Conservation (phyloP, 441 rosid genomes). For the Oxalis stricta region DNA sequence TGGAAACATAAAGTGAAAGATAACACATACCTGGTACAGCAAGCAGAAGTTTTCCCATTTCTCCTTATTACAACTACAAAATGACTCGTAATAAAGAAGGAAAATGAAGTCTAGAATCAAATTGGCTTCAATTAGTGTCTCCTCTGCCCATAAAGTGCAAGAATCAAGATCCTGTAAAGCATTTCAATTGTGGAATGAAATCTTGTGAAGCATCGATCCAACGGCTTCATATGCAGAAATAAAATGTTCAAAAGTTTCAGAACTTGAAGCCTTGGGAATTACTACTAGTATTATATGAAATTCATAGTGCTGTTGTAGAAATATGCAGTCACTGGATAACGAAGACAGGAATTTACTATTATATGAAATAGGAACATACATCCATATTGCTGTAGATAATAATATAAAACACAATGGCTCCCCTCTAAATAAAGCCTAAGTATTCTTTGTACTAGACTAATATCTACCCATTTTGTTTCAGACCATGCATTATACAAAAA, state of each 20-base stretch:
- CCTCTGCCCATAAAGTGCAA: constrained; percentile 94
- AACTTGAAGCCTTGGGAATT: neutral
- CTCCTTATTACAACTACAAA: constrained; percentile 64
- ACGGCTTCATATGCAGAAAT: constrained; percentile 4
- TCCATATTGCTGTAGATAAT: too few species aligned
- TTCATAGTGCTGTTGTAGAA: too few species aligned
- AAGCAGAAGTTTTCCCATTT: constrained; percentile 65
- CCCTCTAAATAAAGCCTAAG: too few species aligned
- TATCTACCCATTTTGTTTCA: neutral
- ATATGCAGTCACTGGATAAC: neutral
- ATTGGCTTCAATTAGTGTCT: constrained; percentile 67
- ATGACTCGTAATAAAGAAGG: constrained; percentile 73
- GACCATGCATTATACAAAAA: too few species aligned
- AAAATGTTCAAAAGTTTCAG: too few species aligned
- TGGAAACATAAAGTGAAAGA: constrained; percentile 12
- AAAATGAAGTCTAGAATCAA: constrained; percentile 80
- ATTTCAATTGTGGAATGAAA: constrained; percentile 7
- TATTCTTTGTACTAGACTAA: neutral
- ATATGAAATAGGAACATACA: too few species aligned
- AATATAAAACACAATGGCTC: too few species aligned
- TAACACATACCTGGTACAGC: constrained; percentile 56
- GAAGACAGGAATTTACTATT: too few species aligned
- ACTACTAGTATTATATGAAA: too few species aligned
- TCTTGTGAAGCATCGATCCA: constrained; percentile 3
- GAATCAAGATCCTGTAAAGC: constrained; percentile 62